A percentile compares a stretch with the other conserved stretches of the same genome.
Conservation (phyloP, 257 asterid genomes). For the Solanum pimpinellifolium region DNA sequence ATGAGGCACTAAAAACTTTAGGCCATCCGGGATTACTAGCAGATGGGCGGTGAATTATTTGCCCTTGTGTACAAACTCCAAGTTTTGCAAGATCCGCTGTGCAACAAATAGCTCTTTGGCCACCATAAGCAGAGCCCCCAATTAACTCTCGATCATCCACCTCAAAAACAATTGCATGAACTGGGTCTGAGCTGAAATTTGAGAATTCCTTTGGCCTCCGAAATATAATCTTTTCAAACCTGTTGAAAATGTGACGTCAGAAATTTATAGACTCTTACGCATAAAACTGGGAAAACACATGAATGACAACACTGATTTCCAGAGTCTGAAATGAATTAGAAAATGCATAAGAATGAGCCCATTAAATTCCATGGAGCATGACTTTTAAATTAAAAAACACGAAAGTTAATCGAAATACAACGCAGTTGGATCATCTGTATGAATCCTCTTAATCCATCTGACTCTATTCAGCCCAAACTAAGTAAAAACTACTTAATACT, state of each 20-base stretch:
- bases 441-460: neutral
- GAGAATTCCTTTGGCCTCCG: conserved; percentile 67
- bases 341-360: neutral
- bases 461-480: neutral
- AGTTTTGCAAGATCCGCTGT: conserved; percentile 85
- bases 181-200: conserved; percentile 54
- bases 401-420: neutral
- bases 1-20: conserved; percentile 59
- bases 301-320: neutral
- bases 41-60: conserved; percentile 77
- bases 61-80: conserved; percentile 80
- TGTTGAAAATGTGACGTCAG: conserved; percentile 13
- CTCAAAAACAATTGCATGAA: conserved; percentile 75
- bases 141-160: conserved; percentile 79
- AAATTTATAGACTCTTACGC: neutral
- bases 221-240: conserved; percentile 71
- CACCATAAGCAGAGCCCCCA: conserved; percentile 96
- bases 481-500: neutral
- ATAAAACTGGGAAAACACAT: neutral
- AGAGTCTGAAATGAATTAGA: neutral
- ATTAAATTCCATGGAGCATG: neutral
- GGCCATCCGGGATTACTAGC: conserved; percentile 85
- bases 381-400: neutral
- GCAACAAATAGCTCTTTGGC: conserved; percentile 95
- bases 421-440: neutral